Conservation (phyloP, 2,329 filamentous ascomycete species). For the Pestalotiopsis fici region DNA sequence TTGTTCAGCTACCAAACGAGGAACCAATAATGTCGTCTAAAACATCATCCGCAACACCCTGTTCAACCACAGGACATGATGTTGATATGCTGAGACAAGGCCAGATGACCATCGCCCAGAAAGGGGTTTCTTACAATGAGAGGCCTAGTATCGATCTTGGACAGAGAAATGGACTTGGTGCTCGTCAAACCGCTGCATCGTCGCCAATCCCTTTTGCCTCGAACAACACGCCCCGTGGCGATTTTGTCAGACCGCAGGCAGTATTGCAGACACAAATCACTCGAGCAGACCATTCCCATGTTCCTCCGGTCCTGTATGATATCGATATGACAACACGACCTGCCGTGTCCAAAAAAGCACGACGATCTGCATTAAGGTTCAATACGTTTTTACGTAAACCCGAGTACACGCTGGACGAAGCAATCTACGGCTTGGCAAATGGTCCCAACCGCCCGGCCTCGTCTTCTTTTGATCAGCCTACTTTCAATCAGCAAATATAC, state of each 20-base stretch:
- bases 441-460: conserved; percentile 26
- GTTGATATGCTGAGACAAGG: too few relatives aligned
- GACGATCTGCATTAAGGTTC: background rate
- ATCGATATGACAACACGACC: background rate
- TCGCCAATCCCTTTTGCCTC: too few relatives aligned
- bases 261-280: background rate
- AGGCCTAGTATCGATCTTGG: too few relatives aligned
- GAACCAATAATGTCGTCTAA: background rate
- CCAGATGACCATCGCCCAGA: too few relatives aligned
- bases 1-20: background rate
- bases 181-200: too few relatives aligned
- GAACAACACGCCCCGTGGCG: too few relatives aligned
- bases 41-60: too few relatives aligned
- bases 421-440: conserved; percentile 39
- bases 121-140: too few relatives aligned
- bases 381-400: conserved; percentile 17
- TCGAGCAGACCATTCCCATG: background rate
- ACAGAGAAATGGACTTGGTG: too few relatives aligned
- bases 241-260: too few relatives aligned
- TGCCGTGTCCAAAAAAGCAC: background rate
- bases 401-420: conserved; percentile 32
- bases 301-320: background rate
- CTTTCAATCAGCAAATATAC: too few relatives aligned
- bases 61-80: too few relatives aligned
- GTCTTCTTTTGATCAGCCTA: conserved; percentile 16